These are phyloP conservation scores for Cymbopogon citratus DNA, from an alignment of 176 grass and related monocot genomes.

Conservation along the genomic window DNA sequence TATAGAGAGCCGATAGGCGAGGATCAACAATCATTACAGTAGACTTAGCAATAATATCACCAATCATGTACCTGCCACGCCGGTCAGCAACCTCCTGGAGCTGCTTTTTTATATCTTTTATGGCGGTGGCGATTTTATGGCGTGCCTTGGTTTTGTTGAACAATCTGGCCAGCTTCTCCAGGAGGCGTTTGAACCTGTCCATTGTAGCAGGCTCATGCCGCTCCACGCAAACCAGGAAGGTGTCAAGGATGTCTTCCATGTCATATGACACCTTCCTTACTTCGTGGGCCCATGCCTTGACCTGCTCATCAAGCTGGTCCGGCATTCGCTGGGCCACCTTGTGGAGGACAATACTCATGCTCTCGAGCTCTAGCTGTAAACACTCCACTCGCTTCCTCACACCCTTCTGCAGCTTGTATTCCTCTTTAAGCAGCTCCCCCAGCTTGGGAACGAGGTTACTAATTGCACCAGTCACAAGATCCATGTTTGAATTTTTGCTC, in stretches of 20 bases:
- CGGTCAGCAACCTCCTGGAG: neutral
- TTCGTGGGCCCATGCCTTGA: slow-evolving; percentile 7
- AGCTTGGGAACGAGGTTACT: slow-evolving; percentile 4
- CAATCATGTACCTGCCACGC: neutral
- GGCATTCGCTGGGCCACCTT: neutral
- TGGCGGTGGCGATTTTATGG: neutral
- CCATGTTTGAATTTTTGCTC: neutral
- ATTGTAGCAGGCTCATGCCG: neutral
- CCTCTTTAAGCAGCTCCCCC: neutral
- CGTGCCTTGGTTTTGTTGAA: neutral
- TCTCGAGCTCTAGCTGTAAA: neutral
- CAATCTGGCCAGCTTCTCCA: neutral
- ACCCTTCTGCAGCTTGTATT: neutral
- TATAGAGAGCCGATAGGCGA: slow-evolving; percentile 2
- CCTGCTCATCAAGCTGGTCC: slow-evolving; percentile 10
- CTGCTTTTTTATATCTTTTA: neutral
- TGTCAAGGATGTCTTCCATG: slow-evolving; percentile 11
- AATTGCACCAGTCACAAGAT: neutral
- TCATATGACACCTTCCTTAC: neutral
- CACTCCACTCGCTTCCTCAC: neutral
- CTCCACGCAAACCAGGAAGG: neutral
- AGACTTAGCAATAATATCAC: neutral
- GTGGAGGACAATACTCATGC: neutral
- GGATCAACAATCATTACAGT: neutral
- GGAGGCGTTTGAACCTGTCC: neutral